Conservation (phyloP, 495 filamentous ascomycete species). For the Aspergillus cavernicola region DNA sequence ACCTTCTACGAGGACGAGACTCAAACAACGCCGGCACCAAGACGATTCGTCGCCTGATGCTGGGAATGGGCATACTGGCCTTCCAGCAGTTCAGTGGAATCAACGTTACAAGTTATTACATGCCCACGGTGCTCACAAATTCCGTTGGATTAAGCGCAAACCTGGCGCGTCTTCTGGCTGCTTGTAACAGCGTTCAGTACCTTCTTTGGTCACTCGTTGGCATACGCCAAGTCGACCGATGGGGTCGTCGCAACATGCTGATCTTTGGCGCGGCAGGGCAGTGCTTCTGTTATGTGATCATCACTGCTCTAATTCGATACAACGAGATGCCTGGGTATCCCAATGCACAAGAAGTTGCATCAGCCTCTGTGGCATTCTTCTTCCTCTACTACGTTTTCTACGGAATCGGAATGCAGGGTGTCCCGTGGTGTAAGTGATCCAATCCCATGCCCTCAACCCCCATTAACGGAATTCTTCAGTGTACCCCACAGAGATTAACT, state of each 20-base stretch:
- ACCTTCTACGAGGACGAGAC: slow-evolving; percentile 31
- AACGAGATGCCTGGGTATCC: slow-evolving; percentile 26
- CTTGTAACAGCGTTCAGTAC: slow-evolving; percentile 10
- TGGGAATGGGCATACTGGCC: slow-evolving; percentile 42
- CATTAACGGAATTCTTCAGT: not conserved
- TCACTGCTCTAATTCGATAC: slow-evolving; percentile 42
- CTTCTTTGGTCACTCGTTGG: slow-evolving; percentile 34
- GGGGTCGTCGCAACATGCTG: slow-evolving; percentile 34
- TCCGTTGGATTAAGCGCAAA: slow-evolving; percentile 40
- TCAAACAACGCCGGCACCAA: slow-evolving; percentile 19
- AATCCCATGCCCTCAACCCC: not conserved
- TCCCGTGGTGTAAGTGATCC: slow-evolving; percentile 17
- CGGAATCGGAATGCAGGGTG: slow-evolving; percentile 45
- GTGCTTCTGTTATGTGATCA: slow-evolving; percentile 45
- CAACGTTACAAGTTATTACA: slow-evolving; percentile 25
- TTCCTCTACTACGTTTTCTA: slow-evolving; percentile 50
- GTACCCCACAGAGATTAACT: slow-evolving; percentile 47
- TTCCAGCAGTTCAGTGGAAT: slow-evolving; percentile 43
- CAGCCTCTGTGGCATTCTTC: slow-evolving; percentile 42
- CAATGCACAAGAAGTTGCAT: slow-evolving; percentile 23
- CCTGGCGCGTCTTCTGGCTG: slow-evolving; percentile 31
- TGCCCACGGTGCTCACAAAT: slow-evolving; percentile 23
- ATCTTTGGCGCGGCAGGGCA: slow-evolving; percentile 40
- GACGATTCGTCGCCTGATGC: slow-evolving; percentile 38
- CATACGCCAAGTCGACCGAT: slow-evolving; percentile 42